phyloP scores from a whole-genome alignment of 2,329 filamentous ascomycete species.

The Acarospora socialis region DNA sequence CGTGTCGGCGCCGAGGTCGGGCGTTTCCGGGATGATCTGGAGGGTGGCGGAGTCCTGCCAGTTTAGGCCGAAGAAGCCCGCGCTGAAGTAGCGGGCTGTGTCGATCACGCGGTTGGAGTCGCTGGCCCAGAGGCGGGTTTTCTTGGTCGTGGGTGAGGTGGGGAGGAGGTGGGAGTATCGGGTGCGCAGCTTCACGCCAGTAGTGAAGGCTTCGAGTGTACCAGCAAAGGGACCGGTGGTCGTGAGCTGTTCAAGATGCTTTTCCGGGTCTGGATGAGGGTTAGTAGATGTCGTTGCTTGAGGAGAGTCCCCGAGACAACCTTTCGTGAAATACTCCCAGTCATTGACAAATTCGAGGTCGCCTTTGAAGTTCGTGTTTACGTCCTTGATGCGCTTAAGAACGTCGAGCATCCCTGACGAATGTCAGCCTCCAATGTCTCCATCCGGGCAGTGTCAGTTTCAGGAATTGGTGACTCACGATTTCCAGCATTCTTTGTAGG shows the following conservation, averaged over 20 bases:
- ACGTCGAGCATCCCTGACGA: constrained; percentile 32
- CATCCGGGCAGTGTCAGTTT: constrained; percentile 4
- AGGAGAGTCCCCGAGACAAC: constrained; percentile 13
- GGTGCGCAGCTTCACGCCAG: constrained; percentile 39
- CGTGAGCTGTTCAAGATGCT: constrained; percentile 40
- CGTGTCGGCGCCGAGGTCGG: constrained; percentile 37
- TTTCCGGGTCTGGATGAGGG: constrained; percentile 20
- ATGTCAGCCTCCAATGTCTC: constrained; percentile 1
- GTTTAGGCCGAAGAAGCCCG: constrained; percentile 40
- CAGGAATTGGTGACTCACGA: constrained; percentile 26
- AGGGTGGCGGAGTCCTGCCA: constrained; percentile 30
- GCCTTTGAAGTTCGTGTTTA: constrained; percentile 31
- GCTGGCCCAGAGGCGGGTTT: constrained; percentile 38
- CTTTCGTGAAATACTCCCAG: constrained; percentile 40
- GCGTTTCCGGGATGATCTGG: constrained; percentile 38
- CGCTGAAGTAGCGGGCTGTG: constrained; percentile 40
- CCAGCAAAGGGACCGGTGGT: constrained; percentile 42
- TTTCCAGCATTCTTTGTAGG: constrained; percentile 36
- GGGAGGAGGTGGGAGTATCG: constrained; percentile 36
- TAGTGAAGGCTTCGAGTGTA: constrained; percentile 38
- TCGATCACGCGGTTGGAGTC: constrained; percentile 40
- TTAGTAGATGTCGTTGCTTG: neutral
- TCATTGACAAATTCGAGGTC: constrained; percentile 39
- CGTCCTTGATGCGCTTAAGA: constrained; percentile 31
- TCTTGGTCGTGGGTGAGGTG: constrained; percentile 12